Percentiles rank a stretch among this genome's conserved stretches.
These are phyloP conservation scores for Suhomyces wounanorum DNA, from an alignment of 1,139 yeast species.

Conservation along the genomic window DNA sequence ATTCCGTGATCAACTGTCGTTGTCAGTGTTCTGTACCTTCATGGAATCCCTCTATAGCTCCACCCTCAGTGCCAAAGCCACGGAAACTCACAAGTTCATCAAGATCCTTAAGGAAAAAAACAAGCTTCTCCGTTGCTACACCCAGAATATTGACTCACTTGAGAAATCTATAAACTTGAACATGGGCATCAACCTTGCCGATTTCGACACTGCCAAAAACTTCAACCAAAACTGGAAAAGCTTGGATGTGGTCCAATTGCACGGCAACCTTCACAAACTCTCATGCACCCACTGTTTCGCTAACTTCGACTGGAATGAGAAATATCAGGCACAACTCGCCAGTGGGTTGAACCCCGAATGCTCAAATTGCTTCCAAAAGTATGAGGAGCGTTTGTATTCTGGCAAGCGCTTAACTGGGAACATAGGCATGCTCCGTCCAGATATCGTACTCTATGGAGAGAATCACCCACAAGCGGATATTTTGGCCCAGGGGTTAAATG, in stretches of 20 bases:
- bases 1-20: slow-evolving; percentile 66
- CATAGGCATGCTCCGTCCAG: slow-evolving; percentile 70
- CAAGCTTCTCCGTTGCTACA: slow-evolving; percentile 78
- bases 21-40: slow-evolving; percentile 73
- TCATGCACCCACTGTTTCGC: slow-evolving; percentile 71
- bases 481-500: slow-evolving; percentile 58
- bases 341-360: slow-evolving; percentile 68
- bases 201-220: slow-evolving; percentile 28
- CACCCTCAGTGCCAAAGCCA: slow-evolving; percentile 69
- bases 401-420: slow-evolving; percentile 64
- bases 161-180: slow-evolving; percentile 45
- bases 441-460: slow-evolving; percentile 77
- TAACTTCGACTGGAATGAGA: slow-evolving; percentile 61
- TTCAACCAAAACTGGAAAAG: slow-evolving; percentile 56
- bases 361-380: slow-evolving; percentile 54
- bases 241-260: slow-evolving; percentile 81
- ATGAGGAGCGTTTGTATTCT: slow-evolving; percentile 51
- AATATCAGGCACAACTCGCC: slow-evolving; percentile 44
- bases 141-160: slow-evolving; percentile 68
- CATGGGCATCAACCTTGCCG: slow-evolving; percentile 39
- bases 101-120: slow-evolving; percentile 62
- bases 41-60: slow-evolving; percentile 72
- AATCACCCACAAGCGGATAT: slow-evolving; percentile 73
- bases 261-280: slow-evolving; percentile 80
- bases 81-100: slow-evolving; percentile 81